A percentile compares a stretch with the other conserved stretches of the same genome.
These are phyloP conservation scores for Botrytis sinoallii DNA, from an alignment of 2,329 filamentous ascomycete genomes.

Conservation along the genomic window DNA sequence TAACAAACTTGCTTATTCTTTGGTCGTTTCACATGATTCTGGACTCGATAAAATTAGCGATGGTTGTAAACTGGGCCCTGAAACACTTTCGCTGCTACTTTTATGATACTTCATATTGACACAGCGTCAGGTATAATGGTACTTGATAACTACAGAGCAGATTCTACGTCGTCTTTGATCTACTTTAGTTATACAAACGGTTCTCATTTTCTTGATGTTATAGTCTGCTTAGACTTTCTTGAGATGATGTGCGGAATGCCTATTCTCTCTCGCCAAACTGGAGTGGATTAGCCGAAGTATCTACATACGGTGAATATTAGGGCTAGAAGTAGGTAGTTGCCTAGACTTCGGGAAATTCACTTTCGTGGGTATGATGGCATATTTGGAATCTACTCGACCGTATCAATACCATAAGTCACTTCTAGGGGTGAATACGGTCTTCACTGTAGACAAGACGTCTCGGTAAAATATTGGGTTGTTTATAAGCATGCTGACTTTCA, in stretches of 20 bases:
- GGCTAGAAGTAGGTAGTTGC: neutral
- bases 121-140: neutral
- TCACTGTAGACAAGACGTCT: neutral
- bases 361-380: neutral
- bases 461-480: neutral
- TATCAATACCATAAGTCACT: neutral
- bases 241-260: neutral
- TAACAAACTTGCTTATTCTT: no score
- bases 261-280: neutral
- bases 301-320: neutral
- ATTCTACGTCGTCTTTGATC: neutral
- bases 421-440: neutral
- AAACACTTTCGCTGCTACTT: no score
- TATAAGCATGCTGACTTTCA: neutral
- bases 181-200: neutral
- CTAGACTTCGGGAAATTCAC: neutral
- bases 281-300: neutral
- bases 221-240: neutral
- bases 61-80: no score
- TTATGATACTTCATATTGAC: no score
- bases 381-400: neutral
- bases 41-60: no score
- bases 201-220: neutral
- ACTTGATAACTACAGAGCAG: accelerated
- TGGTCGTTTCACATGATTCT: no score